Evolutionary conservation across 2,329 filamentous ascomycete genomes (phyloP), one percentile per base, ranked within the genome.

Genomic region (Penicillium sp.): DNA sequence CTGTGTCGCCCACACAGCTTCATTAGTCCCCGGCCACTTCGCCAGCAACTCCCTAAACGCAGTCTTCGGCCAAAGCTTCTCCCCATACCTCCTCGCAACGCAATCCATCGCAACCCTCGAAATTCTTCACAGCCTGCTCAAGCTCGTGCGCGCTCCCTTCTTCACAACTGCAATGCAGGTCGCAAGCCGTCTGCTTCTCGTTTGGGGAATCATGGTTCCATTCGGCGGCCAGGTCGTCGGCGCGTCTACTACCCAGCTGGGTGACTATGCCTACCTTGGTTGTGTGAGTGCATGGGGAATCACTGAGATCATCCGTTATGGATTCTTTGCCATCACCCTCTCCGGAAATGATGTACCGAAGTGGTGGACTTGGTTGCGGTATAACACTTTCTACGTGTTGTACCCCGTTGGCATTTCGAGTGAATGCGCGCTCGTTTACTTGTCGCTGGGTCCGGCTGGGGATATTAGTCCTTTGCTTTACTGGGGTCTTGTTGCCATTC

Each of bases 251-350:
- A 63, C 65, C 2, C 65, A 73, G 55, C 19, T 70, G 3, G 74
- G 72, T n/a, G 74, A 77, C 60, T 75, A 68, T 56, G 77, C 72
- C 5, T 79, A 79, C 58, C 59, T 78, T n/a, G 76, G 77, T 1
- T 78, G 77, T 59, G 83, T 98, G 57, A 70, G 88, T 55, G 93
- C 95, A 31, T 98, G 95, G 93, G 89, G 86, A 62, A 75, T 91
- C 57, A 97, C 95, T 59, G 95, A 99, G 79, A 90, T 96, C 52
- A 89, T 97, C 68, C 88, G 95, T 53, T 99, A 99, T 82, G 84
- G 86, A 48, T 99, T 90, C 82, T 98, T 98, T 73, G 89, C 90
- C 35, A 82, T 92, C 68, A 86, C 86, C 66, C 83, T 61, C 65
- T 73, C 53, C 69, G 80, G 66, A 33, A 67, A 61, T 82, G 84